Conservation (phyloP, 2,329 filamentous ascomycete genomes). For the Aspergillus sp. region DNA sequence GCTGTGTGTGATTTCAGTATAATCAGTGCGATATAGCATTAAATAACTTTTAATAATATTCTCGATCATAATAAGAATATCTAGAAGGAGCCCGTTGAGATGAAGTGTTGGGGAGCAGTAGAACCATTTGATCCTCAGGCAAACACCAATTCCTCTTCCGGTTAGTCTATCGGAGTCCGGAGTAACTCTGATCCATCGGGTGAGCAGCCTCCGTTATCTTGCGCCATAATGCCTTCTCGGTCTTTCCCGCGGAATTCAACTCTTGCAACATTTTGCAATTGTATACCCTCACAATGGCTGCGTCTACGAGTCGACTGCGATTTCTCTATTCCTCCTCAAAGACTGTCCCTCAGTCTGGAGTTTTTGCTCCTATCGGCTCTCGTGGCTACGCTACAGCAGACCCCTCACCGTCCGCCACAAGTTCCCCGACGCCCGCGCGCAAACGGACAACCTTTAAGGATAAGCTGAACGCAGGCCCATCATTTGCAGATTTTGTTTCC, state of each 20-base stretch:
- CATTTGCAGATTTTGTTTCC: constrained; percentile 59
- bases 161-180: background rate
- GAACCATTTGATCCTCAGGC: background rate
- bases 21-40: no score
- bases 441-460: constrained; percentile 57
- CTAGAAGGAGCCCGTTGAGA: no score
- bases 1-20: background rate
- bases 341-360: constrained; percentile 10
- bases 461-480: constrained; percentile 60
- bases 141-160: background rate
- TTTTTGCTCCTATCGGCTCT: constrained; percentile 12
- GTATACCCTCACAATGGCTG: constrained; percentile 25
- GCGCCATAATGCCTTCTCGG: constrained; percentile 6
- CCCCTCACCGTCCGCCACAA: constrained; percentile 26
- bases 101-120: background rate
- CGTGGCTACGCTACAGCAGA: constrained; percentile 38
- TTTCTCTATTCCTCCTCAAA: constrained; percentile 25
- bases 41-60: no score
- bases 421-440: constrained; percentile 48
- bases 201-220: background rate
- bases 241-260: constrained; percentile 25
- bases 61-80: no score
- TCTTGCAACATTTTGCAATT: constrained; percentile 5
- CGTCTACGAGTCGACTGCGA: constrained; percentile 27
- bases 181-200: constrained; percentile 3